Evolutionary conservation across 179 eudicot species (phyloP), one percentile per base, ranked within the genome.

Genomic region (Corrigiola litoralis): DNA sequence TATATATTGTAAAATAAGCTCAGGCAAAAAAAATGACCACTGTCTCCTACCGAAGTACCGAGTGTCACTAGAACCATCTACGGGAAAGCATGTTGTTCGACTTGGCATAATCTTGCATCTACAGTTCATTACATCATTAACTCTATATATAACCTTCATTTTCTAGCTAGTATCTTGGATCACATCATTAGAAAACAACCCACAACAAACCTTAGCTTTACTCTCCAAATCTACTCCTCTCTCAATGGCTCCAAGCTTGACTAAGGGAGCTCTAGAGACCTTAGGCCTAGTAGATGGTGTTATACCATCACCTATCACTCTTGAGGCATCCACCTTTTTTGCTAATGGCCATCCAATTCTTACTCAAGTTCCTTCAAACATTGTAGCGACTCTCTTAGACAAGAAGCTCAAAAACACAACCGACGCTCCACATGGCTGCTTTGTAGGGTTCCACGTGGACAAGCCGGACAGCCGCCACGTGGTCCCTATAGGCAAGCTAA

Each of bases 401-500:
- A 59, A 24, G 23, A 47, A 31, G 36, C 61, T 56, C 4, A 41
- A 40, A 41, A 27, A 49, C 23, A 42, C 21, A 14, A 7, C 5
- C 2, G 7, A 33, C 33, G 9, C 34, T 27, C 21, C 49, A 4
- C 8, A n/a, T 2, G 50, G 65, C 12, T 41, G 49, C 6, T 61
- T 61, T 17, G 11, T 61, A 12, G 65, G 65, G 52, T 61, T 60
- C 25, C 24, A 45, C 37, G 52, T 31, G 37, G n/a, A 27, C 6
- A 7, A 61, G 40, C 38, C 52, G 1, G 28, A 29, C 0, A 31
- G 40, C 40, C 65, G 40, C 1, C 65, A 44, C 38, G 40, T 61
- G 38, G 65, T 44, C 0, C 53, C 65, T 13, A 50, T 87, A 0
- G 96, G 96, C 24, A 75, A 87, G 71, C 86, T 89, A 4, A 66